Conservation (phyloP, 257 asterid species). For the Solanum sejunctum region DNA sequence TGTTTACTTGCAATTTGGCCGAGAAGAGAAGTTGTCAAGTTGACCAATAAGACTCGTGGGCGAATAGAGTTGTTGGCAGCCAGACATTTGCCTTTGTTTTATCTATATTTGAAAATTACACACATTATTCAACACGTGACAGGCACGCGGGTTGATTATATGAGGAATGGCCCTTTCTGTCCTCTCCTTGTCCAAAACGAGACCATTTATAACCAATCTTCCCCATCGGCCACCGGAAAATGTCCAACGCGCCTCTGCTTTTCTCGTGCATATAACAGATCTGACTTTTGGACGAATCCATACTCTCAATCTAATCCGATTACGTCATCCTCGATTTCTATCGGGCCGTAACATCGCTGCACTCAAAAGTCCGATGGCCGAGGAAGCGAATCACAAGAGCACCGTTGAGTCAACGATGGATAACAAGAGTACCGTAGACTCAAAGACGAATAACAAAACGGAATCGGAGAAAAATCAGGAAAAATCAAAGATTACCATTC, state of each 20-base stretch:
- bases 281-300: conserved; percentile 22
- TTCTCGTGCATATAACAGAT: conserved; percentile 22
- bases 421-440: not conserved
- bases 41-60: not conserved
- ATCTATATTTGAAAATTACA: not conserved
- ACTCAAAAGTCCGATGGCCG: conserved; percentile 24
- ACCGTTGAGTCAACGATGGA: conserved; percentile 1
- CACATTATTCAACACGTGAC: not conserved
- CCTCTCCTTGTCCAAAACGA: not conserved
- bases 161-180: not conserved
- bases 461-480: conserved; percentile 20
- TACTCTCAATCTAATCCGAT: not conserved
- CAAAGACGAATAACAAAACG: not conserved
- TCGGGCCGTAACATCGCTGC: conserved; percentile 1
- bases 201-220: not conserved
- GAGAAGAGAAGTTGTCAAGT: not conserved
- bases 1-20: not conserved
- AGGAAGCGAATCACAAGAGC: conserved; percentile 10
- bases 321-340: conserved; percentile 4
- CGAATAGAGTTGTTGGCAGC: not conserved
- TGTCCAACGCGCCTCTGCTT: conserved; percentile 3
- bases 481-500: conserved; percentile 17
- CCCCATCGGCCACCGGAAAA: not conserved
- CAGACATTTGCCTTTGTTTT: not conserved
- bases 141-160: not conserved